These are phyloP conservation scores for Neurospora sp. DNA, from an alignment of 495 filamentous ascomycete species.

Conservation along the genomic window DNA sequence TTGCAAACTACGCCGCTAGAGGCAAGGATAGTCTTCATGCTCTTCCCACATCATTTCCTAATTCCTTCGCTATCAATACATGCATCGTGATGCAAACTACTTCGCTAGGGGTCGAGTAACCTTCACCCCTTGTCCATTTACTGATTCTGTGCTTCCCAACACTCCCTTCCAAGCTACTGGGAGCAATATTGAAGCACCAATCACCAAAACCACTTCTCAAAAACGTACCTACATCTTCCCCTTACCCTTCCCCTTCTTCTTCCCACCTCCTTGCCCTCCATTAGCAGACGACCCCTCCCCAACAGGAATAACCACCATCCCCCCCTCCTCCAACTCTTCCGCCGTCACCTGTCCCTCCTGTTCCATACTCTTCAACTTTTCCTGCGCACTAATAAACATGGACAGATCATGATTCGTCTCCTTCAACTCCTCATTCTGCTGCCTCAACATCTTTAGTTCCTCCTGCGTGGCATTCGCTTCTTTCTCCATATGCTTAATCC, in stretches of 20 bases:
- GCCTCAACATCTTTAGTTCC: conserved; percentile 38
- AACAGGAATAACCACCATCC: conserved; percentile 30
- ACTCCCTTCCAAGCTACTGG: neutral
- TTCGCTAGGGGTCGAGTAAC: neutral
- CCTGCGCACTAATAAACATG: conserved; percentile 77
- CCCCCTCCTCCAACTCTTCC: conserved; percentile 41
- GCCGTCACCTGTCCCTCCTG: conserved; percentile 50
- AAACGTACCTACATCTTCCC: conserved; percentile 13
- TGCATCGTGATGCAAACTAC: neutral
- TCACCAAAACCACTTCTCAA: neutral
- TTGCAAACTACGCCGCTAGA: neutral
- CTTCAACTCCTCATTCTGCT: conserved; percentile 51
- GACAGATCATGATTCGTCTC: conserved; percentile 86
- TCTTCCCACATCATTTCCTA: neutral
- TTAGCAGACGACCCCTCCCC: conserved; percentile 21
- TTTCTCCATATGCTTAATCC: conserved; percentile 56
- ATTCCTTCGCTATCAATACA: neutral
- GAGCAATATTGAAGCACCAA: neutral
- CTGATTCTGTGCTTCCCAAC: neutral
- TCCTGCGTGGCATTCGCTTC: conserved; percentile 43
- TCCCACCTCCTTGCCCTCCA: conserved; percentile 8
- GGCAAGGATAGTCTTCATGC: neutral
- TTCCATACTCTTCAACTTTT: conserved; percentile 66
- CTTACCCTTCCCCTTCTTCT: conserved; percentile 45
- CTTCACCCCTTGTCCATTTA: neutral